Evolutionary conservation across 2,329 filamentous ascomycete genomes (phyloP).

Genomic region (Venturia pyrina): DNA sequence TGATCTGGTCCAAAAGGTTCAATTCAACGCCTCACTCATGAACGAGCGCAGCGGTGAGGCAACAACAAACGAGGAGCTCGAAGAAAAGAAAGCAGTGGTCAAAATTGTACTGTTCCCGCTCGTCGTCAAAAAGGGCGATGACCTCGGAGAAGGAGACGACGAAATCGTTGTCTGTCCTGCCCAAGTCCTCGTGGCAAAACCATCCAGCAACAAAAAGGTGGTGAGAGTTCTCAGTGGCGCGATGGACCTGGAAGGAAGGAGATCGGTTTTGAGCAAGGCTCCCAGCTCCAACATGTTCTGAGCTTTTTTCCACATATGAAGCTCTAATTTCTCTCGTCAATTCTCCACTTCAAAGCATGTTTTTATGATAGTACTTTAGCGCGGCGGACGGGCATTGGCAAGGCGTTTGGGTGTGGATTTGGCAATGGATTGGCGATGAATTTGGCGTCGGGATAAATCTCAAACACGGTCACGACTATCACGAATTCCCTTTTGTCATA

Average conservation of each 20-base stretch:
- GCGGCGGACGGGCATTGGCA: not conserved
- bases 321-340: not conserved
- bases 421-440: not conserved
- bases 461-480: not conserved
- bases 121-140: constrained; percentile 91
- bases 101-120: constrained; percentile 91
- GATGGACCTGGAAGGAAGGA: constrained; percentile 31
- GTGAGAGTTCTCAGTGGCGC: constrained; percentile 40
- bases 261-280: not conserved
- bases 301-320: not conserved
- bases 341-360: not conserved
- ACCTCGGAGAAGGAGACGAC: constrained; percentile 76
- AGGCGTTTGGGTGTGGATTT: not conserved
- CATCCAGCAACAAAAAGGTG: constrained; percentile 36
- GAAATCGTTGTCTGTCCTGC: constrained; percentile 94
- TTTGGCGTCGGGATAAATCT: not conserved
- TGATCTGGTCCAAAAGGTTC: constrained; percentile 75
- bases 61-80: constrained; percentile 67
- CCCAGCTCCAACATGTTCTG: constrained; percentile 9
- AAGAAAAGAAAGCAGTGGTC: constrained; percentile 66
- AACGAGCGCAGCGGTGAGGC: constrained; percentile 73
- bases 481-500: not conserved
- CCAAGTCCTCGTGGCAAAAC: constrained; percentile 69
- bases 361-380: not conserved
- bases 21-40: constrained; percentile 91